These are phyloP conservation scores for Dictyostelium firmibasis DNA, from an alignment of 78 protist genomes.

Conservation along the genomic window DNA sequence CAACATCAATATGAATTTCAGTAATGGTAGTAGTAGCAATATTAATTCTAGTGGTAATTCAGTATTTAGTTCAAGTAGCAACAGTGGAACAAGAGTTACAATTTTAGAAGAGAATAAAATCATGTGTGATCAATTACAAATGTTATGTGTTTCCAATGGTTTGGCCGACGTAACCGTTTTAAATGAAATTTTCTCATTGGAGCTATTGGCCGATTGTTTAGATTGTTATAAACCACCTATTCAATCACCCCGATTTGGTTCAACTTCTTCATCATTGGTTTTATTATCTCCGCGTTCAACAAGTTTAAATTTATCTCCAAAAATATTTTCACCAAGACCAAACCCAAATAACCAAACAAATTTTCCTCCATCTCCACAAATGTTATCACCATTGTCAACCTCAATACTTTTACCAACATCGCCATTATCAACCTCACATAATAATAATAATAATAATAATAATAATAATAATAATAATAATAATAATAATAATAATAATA, in stretches of 20 bases:
- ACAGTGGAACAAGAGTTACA: background rate
- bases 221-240: background rate
- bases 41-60: background rate
- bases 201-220: background rate
- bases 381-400: background rate
- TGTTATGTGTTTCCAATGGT: background rate
- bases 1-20: no score
- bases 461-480: no score
- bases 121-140: background rate
- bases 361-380: background rate
- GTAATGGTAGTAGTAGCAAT: background rate
- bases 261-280: background rate
- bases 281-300: background rate
- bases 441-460: no score
- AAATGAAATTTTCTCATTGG: background rate
- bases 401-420: background rate
- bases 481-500: no score
- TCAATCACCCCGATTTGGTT: background rate
- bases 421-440: background rate
- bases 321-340: background rate
- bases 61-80: background rate
- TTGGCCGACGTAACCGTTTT: background rate
- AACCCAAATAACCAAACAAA: background rate
- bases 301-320: background rate
- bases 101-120: conserved; percentile 40